Percentiles rank a stretch among this genome's conserved stretches.
Conservation (phyloP, 805 yeast species). For the Candida golubevii region DNA sequence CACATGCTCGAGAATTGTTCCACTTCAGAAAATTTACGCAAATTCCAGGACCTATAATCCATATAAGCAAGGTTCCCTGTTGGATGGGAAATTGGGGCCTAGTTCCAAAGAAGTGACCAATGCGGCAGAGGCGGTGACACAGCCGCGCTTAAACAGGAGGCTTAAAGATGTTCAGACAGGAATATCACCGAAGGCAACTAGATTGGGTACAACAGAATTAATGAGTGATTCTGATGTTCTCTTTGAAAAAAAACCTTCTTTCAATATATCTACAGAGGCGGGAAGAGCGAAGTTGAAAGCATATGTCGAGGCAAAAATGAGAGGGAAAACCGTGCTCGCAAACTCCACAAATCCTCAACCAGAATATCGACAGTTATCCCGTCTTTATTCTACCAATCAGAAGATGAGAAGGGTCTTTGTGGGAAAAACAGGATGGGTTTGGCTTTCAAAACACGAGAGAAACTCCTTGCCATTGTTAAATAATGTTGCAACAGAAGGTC, state of each 20-base stretch:
- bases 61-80: too few relatives aligned
- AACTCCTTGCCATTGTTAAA: conserved; percentile 2
- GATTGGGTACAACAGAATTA: too few relatives aligned
- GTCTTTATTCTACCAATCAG: neutral
- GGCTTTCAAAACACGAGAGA: conserved; percentile 5
- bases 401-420: conserved; percentile 9
- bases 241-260: conserved; percentile 6
- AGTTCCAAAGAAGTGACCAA: too few relatives aligned
- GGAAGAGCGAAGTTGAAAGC: conserved; percentile 13
- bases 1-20: too few relatives aligned
- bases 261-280: conserved; percentile 10
- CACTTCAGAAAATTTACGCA: too few relatives aligned
- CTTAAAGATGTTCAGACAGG: too few relatives aligned
- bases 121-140: too few relatives aligned
- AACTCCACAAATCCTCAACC: neutral
- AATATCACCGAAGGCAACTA: too few relatives aligned
- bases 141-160: too few relatives aligned
- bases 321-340: neutral
- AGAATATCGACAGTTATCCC: neutral
- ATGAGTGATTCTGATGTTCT: neutral
- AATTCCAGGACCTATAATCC: too few relatives aligned
- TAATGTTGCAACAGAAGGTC: neutral
- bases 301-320: conserved; percentile 7
- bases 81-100: too few relatives aligned
- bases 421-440: conserved; percentile 14